Percentiles rank a stretch among this genome's conserved stretches.
Conservation (phyloP, 306 rosid genomes). For the Rosa persica region DNA sequence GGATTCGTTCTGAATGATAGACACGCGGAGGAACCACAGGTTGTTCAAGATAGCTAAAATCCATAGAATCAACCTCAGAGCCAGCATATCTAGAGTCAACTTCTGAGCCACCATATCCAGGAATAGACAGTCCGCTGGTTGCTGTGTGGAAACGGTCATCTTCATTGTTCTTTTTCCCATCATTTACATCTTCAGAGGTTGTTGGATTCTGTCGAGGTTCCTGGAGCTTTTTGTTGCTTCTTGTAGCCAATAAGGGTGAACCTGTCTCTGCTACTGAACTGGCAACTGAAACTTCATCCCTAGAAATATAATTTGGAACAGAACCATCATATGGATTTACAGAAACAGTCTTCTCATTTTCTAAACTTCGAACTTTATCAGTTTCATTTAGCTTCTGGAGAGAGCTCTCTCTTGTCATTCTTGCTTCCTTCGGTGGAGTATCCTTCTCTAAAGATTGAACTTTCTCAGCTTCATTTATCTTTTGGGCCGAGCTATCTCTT, state of each 20-base stretch:
- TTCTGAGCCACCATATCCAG: slow-evolving; percentile 37
- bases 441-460: slow-evolving; percentile 29
- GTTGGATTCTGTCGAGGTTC: slow-evolving; percentile 29
- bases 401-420: slow-evolving; percentile 39
- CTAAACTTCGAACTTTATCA: slow-evolving; percentile 24
- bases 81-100: slow-evolving; percentile 35
- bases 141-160: slow-evolving; percentile 26
- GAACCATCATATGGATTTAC: slow-evolving; percentile 31
- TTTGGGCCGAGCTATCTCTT: slow-evolving; percentile 38
- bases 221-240: slow-evolving; percentile 36
- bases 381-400: slow-evolving; percentile 41
- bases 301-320: slow-evolving; percentile 24
- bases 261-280: slow-evolving; percentile 30
- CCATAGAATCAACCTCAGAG: slow-evolving; percentile 34
- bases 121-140: slow-evolving; percentile 21
- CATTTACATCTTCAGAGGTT: slow-evolving; percentile 29
- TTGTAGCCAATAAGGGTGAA: slow-evolving; percentile 25
- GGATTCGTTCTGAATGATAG: slow-evolving; percentile 54
- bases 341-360: slow-evolving; percentile 31
- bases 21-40: slow-evolving; percentile 48
- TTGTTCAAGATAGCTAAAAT: slow-evolving; percentile 44
- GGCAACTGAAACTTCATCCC: slow-evolving; percentile 26
- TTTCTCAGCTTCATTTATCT: slow-evolving; percentile 35
- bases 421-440: slow-evolving; percentile 28
- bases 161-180: slow-evolving; percentile 24